A percentile compares a stretch with the other conserved stretches of the same genome.
Conservation (phyloP, 2,329 filamentous ascomycete genomes). For the Calycina herbarum region DNA sequence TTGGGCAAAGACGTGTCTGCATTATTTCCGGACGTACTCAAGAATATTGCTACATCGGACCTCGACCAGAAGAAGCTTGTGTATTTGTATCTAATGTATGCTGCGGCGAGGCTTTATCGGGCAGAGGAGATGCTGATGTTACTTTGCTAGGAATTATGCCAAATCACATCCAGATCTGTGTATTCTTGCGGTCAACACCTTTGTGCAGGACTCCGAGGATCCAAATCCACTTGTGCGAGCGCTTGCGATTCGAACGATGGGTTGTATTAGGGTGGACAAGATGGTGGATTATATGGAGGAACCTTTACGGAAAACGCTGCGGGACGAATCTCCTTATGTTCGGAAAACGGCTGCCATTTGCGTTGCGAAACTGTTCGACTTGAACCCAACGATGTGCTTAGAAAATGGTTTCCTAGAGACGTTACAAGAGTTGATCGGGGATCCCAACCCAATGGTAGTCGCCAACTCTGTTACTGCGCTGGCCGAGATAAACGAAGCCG, state of each 20-base stretch:
- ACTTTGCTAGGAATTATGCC: conserved; percentile 80
- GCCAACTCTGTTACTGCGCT: conserved; percentile 95
- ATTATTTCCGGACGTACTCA: conserved; percentile 94
- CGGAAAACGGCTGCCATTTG: conserved; percentile 97
- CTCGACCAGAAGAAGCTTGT: conserved; percentile 99
- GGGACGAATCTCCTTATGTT: conserved; percentile 97
- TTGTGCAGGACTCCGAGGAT: conserved; percentile 98
- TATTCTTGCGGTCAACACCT: conserved; percentile 98
- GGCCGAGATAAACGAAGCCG: conserved; percentile 85
- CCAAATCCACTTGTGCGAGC: conserved; percentile 95
- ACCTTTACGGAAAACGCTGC: conserved; percentile 88
- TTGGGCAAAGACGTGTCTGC: conserved; percentile 97
- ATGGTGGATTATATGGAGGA: conserved; percentile 99
- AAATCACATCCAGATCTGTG: conserved; percentile 98
- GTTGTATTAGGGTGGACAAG: conserved; percentile 96
- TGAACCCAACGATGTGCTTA: conserved; percentile 88
- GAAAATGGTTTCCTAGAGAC: conserved; percentile 96
- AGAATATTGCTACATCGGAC: conserved; percentile 95
- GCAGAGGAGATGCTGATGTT: conserved; percentile 21
- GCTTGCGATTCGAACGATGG: conserved; percentile 96
- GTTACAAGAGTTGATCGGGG: conserved; percentile 92
- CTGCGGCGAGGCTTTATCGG: not conserved
- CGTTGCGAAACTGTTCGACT: conserved; percentile 95
- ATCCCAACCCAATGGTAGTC: conserved; percentile 98
- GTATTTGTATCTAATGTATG: conserved; percentile 92